Evolutionary conservation across 371 early-diverging fungal species (phyloP), one percentile per base, ranked within the genome.

Genomic region (Gilbertella persicaria): DNA sequence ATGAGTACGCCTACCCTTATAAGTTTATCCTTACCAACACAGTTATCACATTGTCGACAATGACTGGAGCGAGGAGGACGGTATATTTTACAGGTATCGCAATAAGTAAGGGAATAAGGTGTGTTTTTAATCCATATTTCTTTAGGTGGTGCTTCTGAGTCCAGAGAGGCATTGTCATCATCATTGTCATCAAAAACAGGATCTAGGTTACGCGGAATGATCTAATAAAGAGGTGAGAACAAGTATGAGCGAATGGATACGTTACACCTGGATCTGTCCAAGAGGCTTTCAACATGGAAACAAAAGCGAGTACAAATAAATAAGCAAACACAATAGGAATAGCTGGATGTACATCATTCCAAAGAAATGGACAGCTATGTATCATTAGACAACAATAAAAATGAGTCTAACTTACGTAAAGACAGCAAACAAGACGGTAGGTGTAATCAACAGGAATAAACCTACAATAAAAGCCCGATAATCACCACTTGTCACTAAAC

Each of bases 71-170:
- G 74, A 7, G 95, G 95, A 8, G 95, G 93, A 6, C 96, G 75
- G 76, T 93, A 97, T n/a, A 94, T 90, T 16, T 75, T 71, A 66
- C 96, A 97, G 1, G 96, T 93, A 25, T 85, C 83, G 72, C 97
- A 97, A 69, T 89, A 96, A 55, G 93, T 94, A 28, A 95, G 69
- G 26, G 80, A 73, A 33, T 90, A 72, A 2, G 66, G 62, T 19
- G 69, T 64, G 16, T 75, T 83, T 37, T 89, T 89, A 42, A 94
- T 79, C 5, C 58, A 63, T 5, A 89, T 80, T 42, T 85, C 77
- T 51, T 80, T 84, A 9, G 58, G 82, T 43, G 50, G 73, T 51
- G 66, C 67, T 33, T 20, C 29, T 26, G 29, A 55, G n/a, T 20
- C 45, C 60, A n/a, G 47, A 58, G 52, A 49, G 3, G 63, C 53